Percentiles rank a stretch among this genome's conserved stretches.
Conservation (phyloP, 257 asterid species). For the Forsythia suspensa region DNA sequence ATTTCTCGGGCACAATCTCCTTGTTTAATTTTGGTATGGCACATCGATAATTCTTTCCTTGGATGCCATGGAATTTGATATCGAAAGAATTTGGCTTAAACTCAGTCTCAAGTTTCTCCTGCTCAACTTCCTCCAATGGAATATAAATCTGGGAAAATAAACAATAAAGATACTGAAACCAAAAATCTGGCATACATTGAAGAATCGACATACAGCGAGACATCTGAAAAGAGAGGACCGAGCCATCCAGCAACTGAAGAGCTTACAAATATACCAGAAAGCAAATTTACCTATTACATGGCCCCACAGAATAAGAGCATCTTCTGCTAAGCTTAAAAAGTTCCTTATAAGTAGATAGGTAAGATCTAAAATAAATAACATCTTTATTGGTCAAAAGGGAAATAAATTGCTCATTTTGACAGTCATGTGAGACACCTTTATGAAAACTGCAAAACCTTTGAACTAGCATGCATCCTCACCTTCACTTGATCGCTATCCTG, state of each 20-base stretch:
- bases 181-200: neutral
- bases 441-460: neutral
- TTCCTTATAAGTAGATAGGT: neutral
- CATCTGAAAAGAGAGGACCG: neutral
- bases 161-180: neutral
- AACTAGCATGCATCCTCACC: conserved; percentile 34
- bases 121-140: conserved; percentile 80
- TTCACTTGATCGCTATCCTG: conserved; percentile 79
- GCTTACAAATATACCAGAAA: neutral
- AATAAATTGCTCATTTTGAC: neutral
- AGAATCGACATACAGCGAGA: neutral
- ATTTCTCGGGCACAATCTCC: conserved; percentile 77
- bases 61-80: conserved; percentile 69
- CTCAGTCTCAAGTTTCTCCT: conserved; percentile 64
- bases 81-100: conserved; percentile 72
- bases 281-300: neutral
- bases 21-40: conserved; percentile 76
- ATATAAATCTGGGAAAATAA: conserved; percentile 58
- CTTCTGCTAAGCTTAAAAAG: neutral
- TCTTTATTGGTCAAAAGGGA: neutral
- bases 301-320: neutral
- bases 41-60: conserved; percentile 82
- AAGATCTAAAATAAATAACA: neutral
- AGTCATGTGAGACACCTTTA: neutral
- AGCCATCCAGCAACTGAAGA: neutral